Conservation (phyloP, 306 rosid genomes). For the Begonia loranthoides region DNA sequence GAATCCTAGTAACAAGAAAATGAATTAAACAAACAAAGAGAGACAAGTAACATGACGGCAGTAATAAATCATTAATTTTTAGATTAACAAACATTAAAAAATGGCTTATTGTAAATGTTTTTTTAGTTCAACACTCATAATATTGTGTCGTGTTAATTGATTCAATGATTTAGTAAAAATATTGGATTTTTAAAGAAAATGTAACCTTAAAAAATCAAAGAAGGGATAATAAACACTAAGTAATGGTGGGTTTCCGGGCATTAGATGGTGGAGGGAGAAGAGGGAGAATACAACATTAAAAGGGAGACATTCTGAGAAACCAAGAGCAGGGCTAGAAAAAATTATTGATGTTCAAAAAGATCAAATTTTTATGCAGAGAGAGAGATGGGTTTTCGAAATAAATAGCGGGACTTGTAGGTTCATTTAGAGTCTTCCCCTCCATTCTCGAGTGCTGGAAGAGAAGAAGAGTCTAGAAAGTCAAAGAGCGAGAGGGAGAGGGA, state of each 20-base stretch:
- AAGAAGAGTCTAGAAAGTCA: slow-evolving; percentile 5
- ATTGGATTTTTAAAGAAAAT: too few relatives aligned
- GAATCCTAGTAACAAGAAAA: too few relatives aligned
- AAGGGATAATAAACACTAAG: not conserved
- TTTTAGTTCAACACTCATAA: too few relatives aligned
- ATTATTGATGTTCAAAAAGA: not conserved
- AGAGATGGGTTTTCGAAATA: slow-evolving; percentile 6
- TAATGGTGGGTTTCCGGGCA: too few relatives aligned
- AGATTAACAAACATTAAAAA: too few relatives aligned
- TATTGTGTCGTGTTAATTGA: too few relatives aligned
- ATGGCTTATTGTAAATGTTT: too few relatives aligned
- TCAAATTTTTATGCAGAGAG: not conserved
- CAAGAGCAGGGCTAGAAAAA: not conserved
- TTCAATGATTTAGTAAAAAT: too few relatives aligned
- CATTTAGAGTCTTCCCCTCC: not conserved
- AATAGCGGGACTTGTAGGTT: slow-evolving; percentile 5
- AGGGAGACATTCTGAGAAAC: not conserved
- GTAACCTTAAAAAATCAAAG: slow-evolving; percentile 15
- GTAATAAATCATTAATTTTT: too few relatives aligned
- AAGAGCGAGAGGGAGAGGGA: slow-evolving; percentile 3
- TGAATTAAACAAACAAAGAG: too few relatives aligned
- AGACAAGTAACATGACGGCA: too few relatives aligned
- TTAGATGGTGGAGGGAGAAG: not conserved
- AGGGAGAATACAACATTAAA: not conserved
- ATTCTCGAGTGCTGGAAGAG: not conserved